These are phyloP conservation scores for Litchi chinensis DNA, from an alignment of 345 rosid species.

Conservation along the genomic window DNA sequence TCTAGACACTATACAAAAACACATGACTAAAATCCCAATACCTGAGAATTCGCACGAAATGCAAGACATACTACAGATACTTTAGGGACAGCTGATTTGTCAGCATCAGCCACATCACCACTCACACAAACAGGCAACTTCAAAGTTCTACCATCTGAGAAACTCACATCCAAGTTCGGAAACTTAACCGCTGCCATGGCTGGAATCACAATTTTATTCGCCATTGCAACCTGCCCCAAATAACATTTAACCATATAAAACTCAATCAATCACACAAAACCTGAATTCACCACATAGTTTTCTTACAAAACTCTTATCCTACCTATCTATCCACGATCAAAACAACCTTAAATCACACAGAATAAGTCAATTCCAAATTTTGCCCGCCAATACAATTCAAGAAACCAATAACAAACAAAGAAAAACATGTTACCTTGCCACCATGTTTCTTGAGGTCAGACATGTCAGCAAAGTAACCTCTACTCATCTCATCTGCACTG, in stretches of 20 bases:
- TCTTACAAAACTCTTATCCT: not conserved
- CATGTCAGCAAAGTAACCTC: conserved; percentile 87
- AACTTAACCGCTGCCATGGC: conserved; percentile 66
- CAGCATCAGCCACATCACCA: conserved; percentile 33
- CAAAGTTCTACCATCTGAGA: conserved; percentile 48
- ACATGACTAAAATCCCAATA: conserved; percentile 22
- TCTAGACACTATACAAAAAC: not conserved
- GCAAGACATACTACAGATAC: conserved; percentile 75
- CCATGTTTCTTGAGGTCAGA: conserved; percentile 74
- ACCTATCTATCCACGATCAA: not conserved
- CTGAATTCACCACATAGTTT: not conserved
- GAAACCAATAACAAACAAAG: not conserved
- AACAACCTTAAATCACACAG: not conserved
- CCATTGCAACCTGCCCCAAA: conserved; percentile 67
- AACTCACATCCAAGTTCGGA: conserved; percentile 58
- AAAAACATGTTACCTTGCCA: conserved; percentile 66
- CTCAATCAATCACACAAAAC: not conserved
- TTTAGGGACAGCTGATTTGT: conserved; percentile 39
- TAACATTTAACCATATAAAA: not conserved
- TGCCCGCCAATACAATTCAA: not conserved
- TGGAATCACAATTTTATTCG: conserved; percentile 66
- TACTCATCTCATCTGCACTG: conserved; percentile 97
- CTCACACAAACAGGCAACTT: conserved; percentile 61
- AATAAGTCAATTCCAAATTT: not conserved
- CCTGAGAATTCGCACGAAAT: conserved; percentile 89